phyloP scores from a whole-genome alignment of 768 basidiomycete species.

The Tephrocybe rancida region DNA sequence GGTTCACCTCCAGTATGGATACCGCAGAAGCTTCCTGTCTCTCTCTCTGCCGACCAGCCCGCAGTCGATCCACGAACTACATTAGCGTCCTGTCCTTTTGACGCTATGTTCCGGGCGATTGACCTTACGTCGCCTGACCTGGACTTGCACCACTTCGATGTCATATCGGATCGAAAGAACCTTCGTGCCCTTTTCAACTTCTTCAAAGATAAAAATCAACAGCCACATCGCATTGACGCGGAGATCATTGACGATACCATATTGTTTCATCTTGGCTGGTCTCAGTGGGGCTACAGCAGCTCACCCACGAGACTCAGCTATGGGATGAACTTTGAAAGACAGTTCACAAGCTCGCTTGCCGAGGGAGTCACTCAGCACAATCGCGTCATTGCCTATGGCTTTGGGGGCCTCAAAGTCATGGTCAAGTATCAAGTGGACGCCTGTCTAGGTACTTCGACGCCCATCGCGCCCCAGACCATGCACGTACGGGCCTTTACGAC shows the following conservation, averaged over 20 bases:
- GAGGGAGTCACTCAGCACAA: slow-evolving; percentile 18
- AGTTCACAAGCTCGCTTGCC: slow-evolving; percentile 16
- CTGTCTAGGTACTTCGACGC: slow-evolving; percentile 14
- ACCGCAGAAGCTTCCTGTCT: slow-evolving; percentile 15
- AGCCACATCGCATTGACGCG: slow-evolving; percentile 18
- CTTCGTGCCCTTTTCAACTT: slow-evolving; percentile 20
- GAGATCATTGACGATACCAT: slow-evolving; percentile 18
- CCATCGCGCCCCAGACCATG: not conserved
- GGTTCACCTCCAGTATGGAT: slow-evolving; percentile 19
- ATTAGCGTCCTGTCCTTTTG: slow-evolving; percentile 16
- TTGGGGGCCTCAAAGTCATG: slow-evolving; percentile 29
- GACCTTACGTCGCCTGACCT: slow-evolving; percentile 13
- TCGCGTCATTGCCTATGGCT: slow-evolving; percentile 17
- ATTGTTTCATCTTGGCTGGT: slow-evolving; percentile 22
- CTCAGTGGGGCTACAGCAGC: slow-evolving; percentile 7
- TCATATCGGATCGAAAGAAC: slow-evolving; percentile 20
- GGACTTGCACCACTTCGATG: slow-evolving; percentile 13
- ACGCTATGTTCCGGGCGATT: slow-evolving; percentile 16
- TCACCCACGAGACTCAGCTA: not conserved
- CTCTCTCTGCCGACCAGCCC: slow-evolving; percentile 10
- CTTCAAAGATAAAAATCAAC: not conserved
- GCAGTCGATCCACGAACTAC: slow-evolving; percentile 14
- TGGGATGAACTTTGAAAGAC: slow-evolving; percentile 19
- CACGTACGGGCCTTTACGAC: slow-evolving; percentile 2
- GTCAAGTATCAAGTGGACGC: slow-evolving; percentile 32